phyloP scores from a whole-genome alignment of 225 moss, liverwort and hornwort species.

The Bryoerythrophyllum caledonicum region DNA sequence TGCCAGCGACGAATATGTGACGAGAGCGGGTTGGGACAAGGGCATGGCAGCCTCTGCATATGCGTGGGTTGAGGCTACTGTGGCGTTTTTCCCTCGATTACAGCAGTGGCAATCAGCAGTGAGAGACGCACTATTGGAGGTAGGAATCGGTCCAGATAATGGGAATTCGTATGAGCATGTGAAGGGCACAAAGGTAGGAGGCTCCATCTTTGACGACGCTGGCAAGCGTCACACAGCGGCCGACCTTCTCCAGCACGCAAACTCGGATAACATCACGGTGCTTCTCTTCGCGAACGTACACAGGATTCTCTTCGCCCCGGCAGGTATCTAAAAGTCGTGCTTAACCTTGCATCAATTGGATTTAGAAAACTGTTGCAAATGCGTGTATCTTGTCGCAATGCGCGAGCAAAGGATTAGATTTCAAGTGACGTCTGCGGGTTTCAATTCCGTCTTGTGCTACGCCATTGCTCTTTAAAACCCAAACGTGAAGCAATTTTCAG shows the following conservation, averaged over 20 bases:
- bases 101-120: not conserved
- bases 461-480: not conserved
- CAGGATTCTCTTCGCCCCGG: conserved; percentile 34
- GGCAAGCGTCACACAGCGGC: conserved; percentile 64
- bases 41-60: conserved; percentile 43
- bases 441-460: not conserved
- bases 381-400: not conserved
- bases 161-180: conserved; percentile 46
- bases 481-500: not conserved
- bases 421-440: not conserved
- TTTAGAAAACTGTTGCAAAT: not conserved
- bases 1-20: conserved; percentile 41
- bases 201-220: conserved; percentile 43
- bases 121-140: conserved; percentile 38
- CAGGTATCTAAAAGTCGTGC: conserved; percentile 6
- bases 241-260: conserved; percentile 54
- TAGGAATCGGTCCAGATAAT: conserved; percentile 48
- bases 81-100: conserved; percentile 36
- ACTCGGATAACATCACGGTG: conserved; percentile 44
- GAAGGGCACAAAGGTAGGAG: conserved; percentile 32
- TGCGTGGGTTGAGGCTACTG: conserved; percentile 51
- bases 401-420: not conserved
- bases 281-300: conserved; percentile 45
- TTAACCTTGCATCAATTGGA: not conserved
- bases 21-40: conserved; percentile 10